phyloP scores from a whole-genome alignment of 1,284 basidiomycete species.

The Leccinum fuscescens region DNA sequence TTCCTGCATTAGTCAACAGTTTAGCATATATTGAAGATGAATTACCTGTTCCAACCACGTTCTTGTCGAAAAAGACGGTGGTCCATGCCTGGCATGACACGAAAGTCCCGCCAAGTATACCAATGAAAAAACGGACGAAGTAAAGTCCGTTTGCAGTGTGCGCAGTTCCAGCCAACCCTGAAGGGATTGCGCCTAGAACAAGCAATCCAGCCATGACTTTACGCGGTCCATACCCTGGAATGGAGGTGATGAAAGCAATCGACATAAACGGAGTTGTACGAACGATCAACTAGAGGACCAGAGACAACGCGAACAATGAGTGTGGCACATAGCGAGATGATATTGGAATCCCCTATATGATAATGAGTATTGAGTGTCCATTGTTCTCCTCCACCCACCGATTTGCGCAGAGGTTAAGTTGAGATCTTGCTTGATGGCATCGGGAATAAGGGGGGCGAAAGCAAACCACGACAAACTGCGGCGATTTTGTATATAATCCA shows the following conservation, averaged over 20 bases:
- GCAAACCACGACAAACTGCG: constrained; percentile 61
- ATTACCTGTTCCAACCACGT: constrained; percentile 49
- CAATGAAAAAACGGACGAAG: constrained; percentile 32
- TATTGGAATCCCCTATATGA: constrained; percentile 51
- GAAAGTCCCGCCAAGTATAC: constrained; percentile 60
- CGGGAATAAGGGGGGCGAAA: constrained; percentile 60
- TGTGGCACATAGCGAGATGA: constrained; percentile 55
- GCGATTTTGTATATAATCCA: constrained; percentile 20
- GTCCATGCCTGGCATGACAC: constrained; percentile 61
- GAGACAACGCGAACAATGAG: constrained; percentile 52
- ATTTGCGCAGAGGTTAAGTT: constrained; percentile 47
- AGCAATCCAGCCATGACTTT: constrained; percentile 62
- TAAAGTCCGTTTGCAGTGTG: constrained; percentile 47
- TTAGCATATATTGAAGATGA: background rate
- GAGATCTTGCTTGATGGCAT: constrained; percentile 59
- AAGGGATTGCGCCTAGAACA: constrained; percentile 61
- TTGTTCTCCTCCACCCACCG: constrained; percentile 22
- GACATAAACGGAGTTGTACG: constrained; percentile 14
- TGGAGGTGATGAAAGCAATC: background rate
- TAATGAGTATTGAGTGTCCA: background rate
- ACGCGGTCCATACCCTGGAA: constrained; percentile 50
- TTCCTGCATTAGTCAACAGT: background rate
- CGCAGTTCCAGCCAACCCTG: constrained; percentile 57
- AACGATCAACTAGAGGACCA: constrained; percentile 58
- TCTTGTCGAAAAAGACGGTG: constrained; percentile 59